phyloP scores from a whole-genome alignment of 371 early-diverging fungal species.

The Syncephalastrum sp. region DNA sequence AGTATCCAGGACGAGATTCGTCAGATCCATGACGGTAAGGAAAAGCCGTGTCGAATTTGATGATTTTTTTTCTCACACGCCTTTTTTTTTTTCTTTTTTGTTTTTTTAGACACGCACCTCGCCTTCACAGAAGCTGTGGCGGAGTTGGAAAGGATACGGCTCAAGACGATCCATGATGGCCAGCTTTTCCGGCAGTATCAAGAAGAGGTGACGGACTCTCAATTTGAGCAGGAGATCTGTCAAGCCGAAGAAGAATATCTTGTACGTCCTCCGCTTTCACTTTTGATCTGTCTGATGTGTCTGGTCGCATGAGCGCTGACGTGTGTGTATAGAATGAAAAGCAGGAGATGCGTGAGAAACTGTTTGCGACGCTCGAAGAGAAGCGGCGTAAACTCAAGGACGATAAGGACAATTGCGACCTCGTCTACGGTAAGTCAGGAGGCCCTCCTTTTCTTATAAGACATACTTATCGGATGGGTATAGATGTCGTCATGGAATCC shows the following conservation, averaged over 20 bases:
- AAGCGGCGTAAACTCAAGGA: slow-evolving; percentile 75
- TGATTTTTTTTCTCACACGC: not conserved
- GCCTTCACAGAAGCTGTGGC: slow-evolving; percentile 63
- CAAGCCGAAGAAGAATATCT: slow-evolving; percentile 60
- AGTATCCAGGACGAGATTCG: slow-evolving; percentile 29
- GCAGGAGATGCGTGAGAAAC: slow-evolving; percentile 70
- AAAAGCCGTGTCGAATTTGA: not conserved
- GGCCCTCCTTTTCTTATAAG: not conserved
- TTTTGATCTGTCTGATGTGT: not conserved
- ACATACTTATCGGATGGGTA: slow-evolving; percentile 4
- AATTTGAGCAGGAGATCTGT: slow-evolving; percentile 55
- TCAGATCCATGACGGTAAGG: slow-evolving; percentile 28
- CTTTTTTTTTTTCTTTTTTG: not conserved
- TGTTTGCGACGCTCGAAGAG: slow-evolving; percentile 74
- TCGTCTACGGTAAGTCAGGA: slow-evolving; percentile 53
- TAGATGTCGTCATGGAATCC: slow-evolving; percentile 38
- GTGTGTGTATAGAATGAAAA: slow-evolving; percentile 50
- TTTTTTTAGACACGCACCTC: slow-evolving; percentile 62
- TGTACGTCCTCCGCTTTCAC: slow-evolving; percentile 2
- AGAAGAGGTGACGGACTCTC: slow-evolving; percentile 65
- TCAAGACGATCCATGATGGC: slow-evolving; percentile 52
- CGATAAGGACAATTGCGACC: slow-evolving; percentile 81
- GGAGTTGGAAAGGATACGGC: slow-evolving; percentile 57
- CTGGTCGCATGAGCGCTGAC: not conserved
- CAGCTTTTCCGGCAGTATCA: slow-evolving; percentile 68